phyloP scores from a whole-genome alignment of 108 stramenopile genomes.

The Cyclostephanos invisitatus region DNA sequence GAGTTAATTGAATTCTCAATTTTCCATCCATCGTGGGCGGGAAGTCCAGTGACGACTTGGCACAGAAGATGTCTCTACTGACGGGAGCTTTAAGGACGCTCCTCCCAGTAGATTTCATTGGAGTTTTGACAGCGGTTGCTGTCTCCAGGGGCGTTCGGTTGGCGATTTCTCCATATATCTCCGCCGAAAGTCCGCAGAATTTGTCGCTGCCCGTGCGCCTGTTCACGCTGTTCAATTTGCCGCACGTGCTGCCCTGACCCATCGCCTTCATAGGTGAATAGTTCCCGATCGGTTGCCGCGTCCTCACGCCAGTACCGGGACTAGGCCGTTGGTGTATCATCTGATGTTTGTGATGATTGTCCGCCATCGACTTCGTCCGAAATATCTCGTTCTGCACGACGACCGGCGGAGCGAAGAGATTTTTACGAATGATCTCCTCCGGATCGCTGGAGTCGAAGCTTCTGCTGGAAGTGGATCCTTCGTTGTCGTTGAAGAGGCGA shows the following conservation, averaged over 20 bases:
- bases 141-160: slow-evolving; percentile 7
- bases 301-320: background rate
- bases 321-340: background rate
- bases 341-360: background rate
- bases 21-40: background rate
- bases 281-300: background rate
- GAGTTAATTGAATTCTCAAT: background rate
- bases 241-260: background rate
- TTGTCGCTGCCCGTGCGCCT: slow-evolving; percentile 13
- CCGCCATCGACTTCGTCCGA: background rate
- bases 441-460: background rate
- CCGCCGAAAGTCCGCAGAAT: slow-evolving; percentile 39
- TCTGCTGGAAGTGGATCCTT: background rate
- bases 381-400: slow-evolving; percentile 11
- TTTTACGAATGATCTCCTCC: background rate
- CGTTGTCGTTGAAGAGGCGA: background rate
- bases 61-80: background rate
- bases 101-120: slow-evolving; percentile 4
- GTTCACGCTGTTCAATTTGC: background rate
- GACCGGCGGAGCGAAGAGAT: background rate
- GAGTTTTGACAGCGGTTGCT: slow-evolving; percentile 9
- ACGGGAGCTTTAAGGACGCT: background rate
- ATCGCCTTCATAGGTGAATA: background rate
- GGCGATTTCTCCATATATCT: slow-evolving; percentile 24
- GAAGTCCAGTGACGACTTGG: background rate